Percentiles rank a stretch among this genome's conserved stretches.
These are phyloP conservation scores for Selaginella moellendorffii DNA, from an alignment of 75 land plant genomes.

Conservation along the genomic window DNA sequence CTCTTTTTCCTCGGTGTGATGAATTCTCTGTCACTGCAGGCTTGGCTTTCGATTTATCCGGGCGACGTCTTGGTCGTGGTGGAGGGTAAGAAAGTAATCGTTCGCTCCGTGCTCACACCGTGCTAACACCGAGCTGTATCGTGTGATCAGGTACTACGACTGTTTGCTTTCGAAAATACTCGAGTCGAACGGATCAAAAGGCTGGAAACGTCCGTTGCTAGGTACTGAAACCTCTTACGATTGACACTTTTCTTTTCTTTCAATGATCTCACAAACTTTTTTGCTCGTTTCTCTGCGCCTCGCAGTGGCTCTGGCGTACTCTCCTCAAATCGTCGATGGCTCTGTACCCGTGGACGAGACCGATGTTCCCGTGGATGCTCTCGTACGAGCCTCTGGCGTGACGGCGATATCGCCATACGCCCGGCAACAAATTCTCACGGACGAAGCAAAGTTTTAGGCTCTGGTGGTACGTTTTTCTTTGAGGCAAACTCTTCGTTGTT, in stretches of 20 bases:
- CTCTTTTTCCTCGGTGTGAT: no score
- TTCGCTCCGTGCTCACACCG: background rate
- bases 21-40: no score
- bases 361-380: constrained; percentile 53
- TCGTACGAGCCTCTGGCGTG: constrained; percentile 41
- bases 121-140: background rate
- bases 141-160: constrained; percentile 59
- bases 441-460: background rate
- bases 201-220: constrained; percentile 70
- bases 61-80: constrained; percentile 88
- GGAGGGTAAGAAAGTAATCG: constrained; percentile 52
- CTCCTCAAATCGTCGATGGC: constrained; percentile 65
- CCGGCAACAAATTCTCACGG: background rate
- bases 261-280: no score
- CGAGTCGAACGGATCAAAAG: constrained; percentile 37
- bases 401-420: constrained; percentile 24
- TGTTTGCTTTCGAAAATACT: constrained; percentile 48
- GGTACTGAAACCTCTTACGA: no score
- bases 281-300: background rate
- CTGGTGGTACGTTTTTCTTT: no score
- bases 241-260: no score
- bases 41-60: constrained; percentile 70
- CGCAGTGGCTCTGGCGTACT: constrained; percentile 83
- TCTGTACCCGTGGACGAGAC: constrained; percentile 48
- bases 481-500: no score